These are phyloP conservation scores for Termitomyces eurrhizus DNA, from an alignment of 768 basidiomycete genomes.

Conservation along the genomic window DNA sequence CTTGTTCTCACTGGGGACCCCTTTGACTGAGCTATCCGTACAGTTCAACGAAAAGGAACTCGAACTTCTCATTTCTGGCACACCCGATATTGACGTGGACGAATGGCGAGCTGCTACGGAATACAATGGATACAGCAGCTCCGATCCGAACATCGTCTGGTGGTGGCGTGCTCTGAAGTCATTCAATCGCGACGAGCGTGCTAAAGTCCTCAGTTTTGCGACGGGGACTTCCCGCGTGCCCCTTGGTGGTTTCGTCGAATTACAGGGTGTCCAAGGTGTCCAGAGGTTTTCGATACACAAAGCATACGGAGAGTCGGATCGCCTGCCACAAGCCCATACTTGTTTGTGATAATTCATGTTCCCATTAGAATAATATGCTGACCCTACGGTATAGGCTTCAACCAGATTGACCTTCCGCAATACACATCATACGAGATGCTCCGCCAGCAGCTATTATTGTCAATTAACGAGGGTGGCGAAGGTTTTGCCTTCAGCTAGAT, in stretches of 20 bases:
- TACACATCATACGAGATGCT: slow-evolving; percentile 97
- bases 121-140: slow-evolving; percentile 82
- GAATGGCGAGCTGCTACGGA: slow-evolving; percentile 94
- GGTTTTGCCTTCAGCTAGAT: slow-evolving; percentile 80
- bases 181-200: slow-evolving; percentile 94
- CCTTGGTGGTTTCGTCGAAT: slow-evolving; percentile 87
- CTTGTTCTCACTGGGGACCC: not conserved
- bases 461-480: slow-evolving; percentile 95
- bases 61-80: slow-evolving; percentile 91
- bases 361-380: slow-evolving; percentile 14
- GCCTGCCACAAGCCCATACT: slow-evolving; percentile 87
- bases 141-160: slow-evolving; percentile 96
- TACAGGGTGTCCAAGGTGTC: slow-evolving; percentile 93
- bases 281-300: slow-evolving; percentile 96
- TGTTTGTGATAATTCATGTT: slow-evolving; percentile 44
- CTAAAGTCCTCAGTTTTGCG: slow-evolving; percentile 96
- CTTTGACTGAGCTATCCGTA: not conserved
- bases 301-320: slow-evolving; percentile 82
- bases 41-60: slow-evolving; percentile 95
- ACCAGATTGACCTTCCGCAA: slow-evolving; percentile 91
- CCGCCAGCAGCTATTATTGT: slow-evolving; percentile 82
- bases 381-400: slow-evolving; percentile 59
- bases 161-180: slow-evolving; percentile 99
- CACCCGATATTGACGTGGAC: slow-evolving; percentile 98
- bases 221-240: slow-evolving; percentile 93